Evolutionary conservation across 78 protist genomes (phyloP).

Genomic region (Protostelium mycophagum): DNA sequence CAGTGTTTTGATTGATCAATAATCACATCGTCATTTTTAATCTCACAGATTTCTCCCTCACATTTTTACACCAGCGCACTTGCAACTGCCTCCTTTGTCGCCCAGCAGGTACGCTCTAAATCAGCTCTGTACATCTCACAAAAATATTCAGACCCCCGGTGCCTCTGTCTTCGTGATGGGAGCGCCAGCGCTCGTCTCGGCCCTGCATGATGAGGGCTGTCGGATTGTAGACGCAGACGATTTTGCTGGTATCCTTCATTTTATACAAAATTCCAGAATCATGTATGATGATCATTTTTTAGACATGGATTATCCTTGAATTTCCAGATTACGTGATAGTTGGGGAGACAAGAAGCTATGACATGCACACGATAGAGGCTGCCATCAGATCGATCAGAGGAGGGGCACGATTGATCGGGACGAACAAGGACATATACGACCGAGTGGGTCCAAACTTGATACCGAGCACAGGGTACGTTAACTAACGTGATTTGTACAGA

Average conservation of each 20-base stretch:
- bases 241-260: not conserved
- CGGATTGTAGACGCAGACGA: not conserved
- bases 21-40: too few relatives aligned
- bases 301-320: not conserved
- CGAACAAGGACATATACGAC: not conserved
- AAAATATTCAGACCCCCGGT: not conserved
- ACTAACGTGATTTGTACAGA: too few relatives aligned
- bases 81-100: too few relatives aligned
- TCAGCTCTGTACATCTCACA: too few relatives aligned
- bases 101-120: too few relatives aligned
- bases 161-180: not conserved
- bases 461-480: not conserved
- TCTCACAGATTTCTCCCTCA: too few relatives aligned
- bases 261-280: too few relatives aligned
- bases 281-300: too few relatives aligned
- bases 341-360: conserved; percentile 3
- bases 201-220: not conserved
- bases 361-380: not conserved
- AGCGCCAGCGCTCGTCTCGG: not conserved
- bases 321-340: conserved; percentile 1
- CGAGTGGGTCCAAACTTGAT: not conserved
- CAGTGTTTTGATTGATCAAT: too few relatives aligned
- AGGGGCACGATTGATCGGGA: conserved; percentile 1
- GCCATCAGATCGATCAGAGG: not conserved
- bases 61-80: too few relatives aligned